Percentiles rank a stretch among this genome's conserved stretches.
These are phyloP conservation scores for Anthracocystis panici-leucophaei DNA, from an alignment of 1,284 basidiomycete genomes.

Conservation along the genomic window DNA sequence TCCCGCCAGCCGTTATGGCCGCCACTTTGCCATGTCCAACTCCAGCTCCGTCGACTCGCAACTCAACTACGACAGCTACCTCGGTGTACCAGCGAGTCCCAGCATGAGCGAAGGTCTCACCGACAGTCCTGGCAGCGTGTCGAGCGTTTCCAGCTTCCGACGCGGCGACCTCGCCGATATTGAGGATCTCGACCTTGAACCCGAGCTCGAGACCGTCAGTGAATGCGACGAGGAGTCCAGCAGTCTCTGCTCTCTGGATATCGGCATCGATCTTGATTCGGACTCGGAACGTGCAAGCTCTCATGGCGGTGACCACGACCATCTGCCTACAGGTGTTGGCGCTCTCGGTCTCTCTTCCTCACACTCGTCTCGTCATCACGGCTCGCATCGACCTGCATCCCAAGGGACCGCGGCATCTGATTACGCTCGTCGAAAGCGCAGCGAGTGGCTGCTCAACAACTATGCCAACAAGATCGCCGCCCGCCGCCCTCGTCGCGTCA, in stretches of 20 bases:
- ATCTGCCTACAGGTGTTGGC: conserved; percentile 17
- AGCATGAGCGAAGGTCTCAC: conserved; percentile 55
- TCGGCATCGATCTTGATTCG: conserved; percentile 51
- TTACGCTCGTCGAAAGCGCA: conserved; percentile 52
- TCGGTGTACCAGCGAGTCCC: conserved; percentile 43
- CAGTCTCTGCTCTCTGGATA: conserved; percentile 55
- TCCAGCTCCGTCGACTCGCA: conserved; percentile 42
- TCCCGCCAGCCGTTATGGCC: conserved; percentile 31
- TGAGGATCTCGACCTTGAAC: conserved; percentile 65
- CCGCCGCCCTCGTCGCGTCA: conserved; percentile 44
- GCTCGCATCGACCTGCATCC: conserved; percentile 19
- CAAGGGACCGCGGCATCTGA: conserved; percentile 45
- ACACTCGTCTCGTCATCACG: conserved; percentile 23
- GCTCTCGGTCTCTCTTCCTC: conserved; percentile 21
- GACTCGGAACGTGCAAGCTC: conserved; percentile 52
- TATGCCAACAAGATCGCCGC: conserved; percentile 53
- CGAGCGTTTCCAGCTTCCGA: conserved; percentile 59
- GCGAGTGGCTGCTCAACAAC: conserved; percentile 55
- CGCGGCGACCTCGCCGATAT: conserved; percentile 65
- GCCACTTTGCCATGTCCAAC: conserved; percentile 41
- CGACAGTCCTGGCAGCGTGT: conserved; percentile 61
- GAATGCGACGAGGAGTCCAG: conserved; percentile 63
- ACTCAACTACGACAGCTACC: conserved; percentile 26
- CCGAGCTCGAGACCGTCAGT: conserved; percentile 63
- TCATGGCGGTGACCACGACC: conserved; percentile 38